Evolutionary conservation across 2,329 filamentous ascomycete genomes (phyloP), one percentile per base, ranked within the genome.

Genomic region (Epichloe glyceriae): DNA sequence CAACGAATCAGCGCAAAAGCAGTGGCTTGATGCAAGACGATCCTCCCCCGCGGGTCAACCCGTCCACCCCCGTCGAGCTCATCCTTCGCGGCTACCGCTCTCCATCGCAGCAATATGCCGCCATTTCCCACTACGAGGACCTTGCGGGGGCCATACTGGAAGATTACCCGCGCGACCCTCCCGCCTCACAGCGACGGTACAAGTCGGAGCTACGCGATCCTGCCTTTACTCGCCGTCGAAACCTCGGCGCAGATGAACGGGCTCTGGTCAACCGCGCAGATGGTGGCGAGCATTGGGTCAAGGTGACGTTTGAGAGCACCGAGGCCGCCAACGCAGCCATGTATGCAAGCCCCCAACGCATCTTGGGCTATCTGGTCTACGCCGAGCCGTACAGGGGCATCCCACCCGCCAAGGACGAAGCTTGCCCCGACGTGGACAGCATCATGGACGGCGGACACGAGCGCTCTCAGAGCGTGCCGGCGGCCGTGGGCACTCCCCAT

Each of bases 251-350:
- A 17, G 83, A 85, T 38, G 87, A 94, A 60, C 80, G 89, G 51
- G 74, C 77, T 49, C 85, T 90, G 64, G 87, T 91, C 61, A 88
- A 90, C 67, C 79, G 77, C 54, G 89, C 88, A 55, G 85, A 84
- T 44, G 86, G 88, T 47, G 91, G 91, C 42, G 79, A 86, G 58
- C 87, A 95, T 71, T 97, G 91, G 91, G 88, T 96, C 60, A 89
- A 89, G 65, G 74, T 90, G 50, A 90, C 86, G 1, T 90, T 88
- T 60, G 86, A 88, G 67, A 86, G 82, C 41, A 74, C 76, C 46
- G 78, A 85, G 57, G 82, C 85, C 2, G 86, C 84, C 19, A 83
- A 86, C 53, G 73, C 79, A 11, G 86, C 86, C 20, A 69, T 83
- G 41, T 84, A 78, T 61, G 77, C 79, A 50, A 88, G 84, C 48